These are phyloP conservation scores for Aciculosporium take DNA, from an alignment of 2,329 filamentous ascomycete genomes.

Conservation along the genomic window DNA sequence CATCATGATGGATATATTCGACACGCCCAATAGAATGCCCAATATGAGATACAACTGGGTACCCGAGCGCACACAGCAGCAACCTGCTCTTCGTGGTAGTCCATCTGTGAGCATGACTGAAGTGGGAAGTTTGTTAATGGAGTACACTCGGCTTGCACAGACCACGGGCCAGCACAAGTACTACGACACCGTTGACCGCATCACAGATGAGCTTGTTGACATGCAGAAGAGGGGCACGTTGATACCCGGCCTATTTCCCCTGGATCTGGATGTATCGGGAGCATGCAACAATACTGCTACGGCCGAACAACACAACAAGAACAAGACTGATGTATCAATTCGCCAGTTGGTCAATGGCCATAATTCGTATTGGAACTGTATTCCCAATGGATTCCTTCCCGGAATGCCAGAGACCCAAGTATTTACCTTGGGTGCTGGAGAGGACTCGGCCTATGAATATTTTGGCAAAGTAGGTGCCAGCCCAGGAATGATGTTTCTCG, in stretches of 20 bases:
- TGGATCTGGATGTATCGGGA: conserved; percentile 65
- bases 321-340: conserved; percentile 19
- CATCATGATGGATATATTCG: conserved; percentile 68
- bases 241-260: conserved; percentile 69
- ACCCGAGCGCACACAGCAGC: conserved; percentile 46
- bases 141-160: conserved; percentile 81
- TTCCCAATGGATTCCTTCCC: conserved; percentile 47
- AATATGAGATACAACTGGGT: conserved; percentile 67
- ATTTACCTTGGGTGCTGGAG: conserved; percentile 48
- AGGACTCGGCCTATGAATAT: conserved; percentile 61
- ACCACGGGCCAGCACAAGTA: conserved; percentile 70
- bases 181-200: conserved; percentile 77
- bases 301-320: conserved; percentile 15
- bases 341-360: conserved; percentile 20
- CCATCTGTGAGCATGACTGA: conserved; percentile 52
- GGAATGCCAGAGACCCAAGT: conserved; percentile 31
- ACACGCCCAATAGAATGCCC: conserved; percentile 91
- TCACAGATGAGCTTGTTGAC: conserved; percentile 65
- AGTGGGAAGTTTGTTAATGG: conserved; percentile 66
- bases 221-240: conserved; percentile 55
- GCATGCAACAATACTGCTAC: conserved; percentile 48
- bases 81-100: conserved; percentile 49
- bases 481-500: background rate
- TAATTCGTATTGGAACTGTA: conserved; percentile 32
- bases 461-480: conserved; percentile 39